A percentile compares a stretch with the other conserved stretches of the same genome.
phyloP scores from a whole-genome alignment of 345 rosid species.

The Eucalyptus virginea region DNA sequence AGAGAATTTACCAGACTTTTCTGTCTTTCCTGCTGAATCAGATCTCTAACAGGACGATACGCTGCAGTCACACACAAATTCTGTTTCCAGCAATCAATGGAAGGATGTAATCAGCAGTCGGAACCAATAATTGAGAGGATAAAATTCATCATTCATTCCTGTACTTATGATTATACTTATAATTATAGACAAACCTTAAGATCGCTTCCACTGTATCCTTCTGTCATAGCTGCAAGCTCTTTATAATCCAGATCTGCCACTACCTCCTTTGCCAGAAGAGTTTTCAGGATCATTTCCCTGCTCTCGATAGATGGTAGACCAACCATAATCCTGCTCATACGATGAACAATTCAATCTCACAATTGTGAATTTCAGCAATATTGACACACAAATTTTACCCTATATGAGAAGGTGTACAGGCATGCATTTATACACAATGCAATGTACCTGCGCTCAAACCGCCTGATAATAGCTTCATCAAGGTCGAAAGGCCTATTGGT shows the following conservation, averaged over 20 bases:
- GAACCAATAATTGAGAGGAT: neutral
- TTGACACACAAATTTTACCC: neutral
- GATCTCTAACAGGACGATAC: slow-evolving; percentile 88
- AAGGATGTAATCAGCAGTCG: neutral
- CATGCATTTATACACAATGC: neutral
- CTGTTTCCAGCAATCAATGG: slow-evolving; percentile 30
- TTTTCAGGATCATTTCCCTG: slow-evolving; percentile 83
- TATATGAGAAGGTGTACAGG: neutral
- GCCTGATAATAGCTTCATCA: slow-evolving; percentile 98
- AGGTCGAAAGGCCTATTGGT: slow-evolving; percentile 99
- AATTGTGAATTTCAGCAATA: neutral
- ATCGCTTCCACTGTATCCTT: slow-evolving; percentile 96
- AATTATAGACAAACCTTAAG: slow-evolving; percentile 56
- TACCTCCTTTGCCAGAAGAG: slow-evolving; percentile 75
- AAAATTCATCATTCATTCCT: neutral
- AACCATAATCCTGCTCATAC: slow-evolving; percentile 74
- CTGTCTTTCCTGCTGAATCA: slow-evolving; percentile 68
- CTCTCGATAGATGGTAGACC: slow-evolving; percentile 77
- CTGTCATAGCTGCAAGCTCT: slow-evolving; percentile 86
- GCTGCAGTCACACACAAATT: slow-evolving; percentile 95
- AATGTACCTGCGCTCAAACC: slow-evolving; percentile 81
- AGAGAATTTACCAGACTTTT: slow-evolving; percentile 49
- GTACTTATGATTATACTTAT: neutral
- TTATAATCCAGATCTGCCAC: slow-evolving; percentile 64
- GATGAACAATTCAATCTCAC: neutral